phyloP scores from a whole-genome alignment of 2,329 filamentous ascomycete genomes.

The Kalmusia sp. region DNA sequence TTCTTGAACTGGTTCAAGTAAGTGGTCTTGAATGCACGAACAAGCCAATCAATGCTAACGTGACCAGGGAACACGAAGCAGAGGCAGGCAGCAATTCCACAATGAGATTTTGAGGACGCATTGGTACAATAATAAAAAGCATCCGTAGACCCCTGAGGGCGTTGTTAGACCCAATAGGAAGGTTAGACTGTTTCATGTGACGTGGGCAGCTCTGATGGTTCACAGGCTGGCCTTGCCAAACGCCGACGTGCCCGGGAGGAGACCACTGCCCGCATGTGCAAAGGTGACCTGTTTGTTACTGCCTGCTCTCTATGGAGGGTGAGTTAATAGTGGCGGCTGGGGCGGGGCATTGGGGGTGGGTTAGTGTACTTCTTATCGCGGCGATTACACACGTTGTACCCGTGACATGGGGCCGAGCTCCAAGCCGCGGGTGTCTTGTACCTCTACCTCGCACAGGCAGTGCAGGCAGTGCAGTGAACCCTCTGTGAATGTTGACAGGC shows the following conservation, averaged over 20 bases:
- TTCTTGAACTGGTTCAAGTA: conserved; percentile 51
- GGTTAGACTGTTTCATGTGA: conserved; percentile 11
- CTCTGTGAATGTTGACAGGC: background rate
- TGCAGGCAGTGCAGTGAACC: background rate
- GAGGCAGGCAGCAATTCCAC: conserved; percentile 30
- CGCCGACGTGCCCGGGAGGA: no score
- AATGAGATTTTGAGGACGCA: conserved; percentile 17
- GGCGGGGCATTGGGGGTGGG: conserved; percentile 7
- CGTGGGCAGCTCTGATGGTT: background rate
- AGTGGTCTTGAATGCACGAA: background rate
- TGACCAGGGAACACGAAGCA: conserved; percentile 28
- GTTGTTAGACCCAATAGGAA: no score
- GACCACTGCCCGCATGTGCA: no score
- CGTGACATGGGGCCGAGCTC: conserved; percentile 3
- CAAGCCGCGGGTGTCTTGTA: conserved; percentile 5
- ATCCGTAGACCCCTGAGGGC: no score
- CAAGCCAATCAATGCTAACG: background rate
- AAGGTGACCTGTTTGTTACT: no score
- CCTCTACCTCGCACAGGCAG: background rate
- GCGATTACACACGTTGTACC: conserved; percentile 11
- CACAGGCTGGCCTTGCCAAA: no score
- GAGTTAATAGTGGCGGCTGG: background rate
- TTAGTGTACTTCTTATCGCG: conserved; percentile 26
- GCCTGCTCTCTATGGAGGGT: no score
- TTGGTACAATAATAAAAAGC: background rate